Base-by-base conservation (phyloP, 163 green algal species). In the Volvox carteri region DNA sequence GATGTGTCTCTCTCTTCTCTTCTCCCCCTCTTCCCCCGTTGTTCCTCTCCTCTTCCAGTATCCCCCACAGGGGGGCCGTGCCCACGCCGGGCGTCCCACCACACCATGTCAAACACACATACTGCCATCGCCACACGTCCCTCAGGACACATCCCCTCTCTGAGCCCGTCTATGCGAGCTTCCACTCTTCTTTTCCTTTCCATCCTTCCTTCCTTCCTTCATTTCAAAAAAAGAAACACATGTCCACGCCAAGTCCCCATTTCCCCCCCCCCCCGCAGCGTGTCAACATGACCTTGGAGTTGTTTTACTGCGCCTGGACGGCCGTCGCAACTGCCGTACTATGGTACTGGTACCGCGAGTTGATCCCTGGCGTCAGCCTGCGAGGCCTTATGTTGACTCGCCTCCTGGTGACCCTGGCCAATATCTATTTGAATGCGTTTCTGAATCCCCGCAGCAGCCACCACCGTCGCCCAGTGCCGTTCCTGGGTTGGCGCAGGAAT, bases 261-360 rank as follows among this genome's bases (percentile, higher is more conserved):
- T 33, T 23, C 33, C 18, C 54, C 0, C 18, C 35, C 77, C 25
- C 19, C 23, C 37, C 35, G 23, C 78, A 85, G 78, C 54, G 37
- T 39, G 54, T 75, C 33, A 74, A 72, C 78, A 72, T 85, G 54
- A 25, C 21, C 2, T 11, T 85, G 12, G 78, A 85, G 78, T 25
- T 85, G 78, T 21, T 6, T 11, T 74, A 74, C 39, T 58, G 54
- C 54, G 56, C 37, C 37, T 85, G 54, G 37, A 21, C 54, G 23
- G 35, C 78, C 30, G 78, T 28, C 1, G 46, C 78, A 0, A 56
- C 37, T 12, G 54, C 39, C 30, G 30, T 85, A n/a, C 37, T 85
- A 58, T 65, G 33, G 6, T 18, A 42, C 54, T 85, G 78, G 78
- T 75, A 85, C 56, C 7, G 37, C 12, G 78, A 60, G 1, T 0